Evolutionary conservation across 2,329 filamentous ascomycete species (phyloP).

Genomic region (Alternaria triticimaculans): DNA sequence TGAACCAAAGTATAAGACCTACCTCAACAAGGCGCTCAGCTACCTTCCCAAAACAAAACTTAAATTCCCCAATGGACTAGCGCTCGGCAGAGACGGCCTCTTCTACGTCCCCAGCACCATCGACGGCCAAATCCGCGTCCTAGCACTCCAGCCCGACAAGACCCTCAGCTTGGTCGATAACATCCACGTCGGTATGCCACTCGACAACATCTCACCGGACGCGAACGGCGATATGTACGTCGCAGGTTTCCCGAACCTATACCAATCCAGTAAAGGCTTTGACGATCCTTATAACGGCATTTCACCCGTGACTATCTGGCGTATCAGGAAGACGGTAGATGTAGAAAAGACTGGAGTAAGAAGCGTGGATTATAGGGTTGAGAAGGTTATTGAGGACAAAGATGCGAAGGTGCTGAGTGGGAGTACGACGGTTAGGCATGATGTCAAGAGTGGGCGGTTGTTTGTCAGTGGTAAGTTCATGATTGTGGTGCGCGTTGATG

Average conservation of each 20-base stretch:
- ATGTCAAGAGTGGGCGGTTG: constrained; percentile 33
- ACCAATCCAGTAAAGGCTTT: constrained; percentile 14
- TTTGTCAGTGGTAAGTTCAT: constrained; percentile 37
- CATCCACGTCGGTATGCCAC: constrained; percentile 32
- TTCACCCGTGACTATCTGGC: constrained; percentile 28
- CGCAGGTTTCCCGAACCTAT: constrained; percentile 26
- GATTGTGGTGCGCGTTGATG: too few relatives aligned
- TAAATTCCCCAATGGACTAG: constrained; percentile 40
- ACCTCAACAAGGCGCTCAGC: constrained; percentile 3
- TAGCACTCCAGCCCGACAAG: constrained; percentile 22
- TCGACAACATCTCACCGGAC: constrained; percentile 38
- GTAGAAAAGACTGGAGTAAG: neutral
- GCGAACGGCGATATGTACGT: constrained; percentile 35
- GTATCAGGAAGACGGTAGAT: constrained; percentile 23
- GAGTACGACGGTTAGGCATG: constrained; percentile 34
- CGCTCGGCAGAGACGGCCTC: constrained; percentile 28
- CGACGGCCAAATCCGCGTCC: constrained; percentile 32
- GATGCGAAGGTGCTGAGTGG: constrained; percentile 28
- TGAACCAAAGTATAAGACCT: constrained; percentile 7
- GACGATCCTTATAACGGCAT: constrained; percentile 21
- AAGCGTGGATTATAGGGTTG: constrained; percentile 23
- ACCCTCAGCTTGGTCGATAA: constrained; percentile 29
- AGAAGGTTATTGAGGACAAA: constrained; percentile 38
- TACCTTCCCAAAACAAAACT: constrained; percentile 26
- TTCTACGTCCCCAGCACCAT: constrained; percentile 38